Evolutionary conservation across 2,329 filamentous ascomycete species (phyloP).

Genomic region (Nemania sp.): DNA sequence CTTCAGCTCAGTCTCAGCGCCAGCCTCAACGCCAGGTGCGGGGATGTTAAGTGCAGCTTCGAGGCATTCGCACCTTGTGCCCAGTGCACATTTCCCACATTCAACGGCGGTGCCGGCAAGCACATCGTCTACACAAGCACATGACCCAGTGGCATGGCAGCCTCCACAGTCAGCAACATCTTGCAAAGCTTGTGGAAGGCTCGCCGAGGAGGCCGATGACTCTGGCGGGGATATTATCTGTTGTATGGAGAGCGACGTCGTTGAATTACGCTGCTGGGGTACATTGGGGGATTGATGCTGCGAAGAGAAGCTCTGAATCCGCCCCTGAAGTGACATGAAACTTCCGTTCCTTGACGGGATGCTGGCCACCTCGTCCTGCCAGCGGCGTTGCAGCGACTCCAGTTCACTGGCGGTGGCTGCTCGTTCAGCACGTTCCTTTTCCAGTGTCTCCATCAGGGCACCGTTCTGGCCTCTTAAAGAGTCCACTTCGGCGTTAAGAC

Average conservation of each 20-base stretch:
- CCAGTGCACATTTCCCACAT: slow-evolving; percentile 69
- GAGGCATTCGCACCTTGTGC: slow-evolving; percentile 66
- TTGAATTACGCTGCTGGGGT: slow-evolving; percentile 38
- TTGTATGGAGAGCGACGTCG: slow-evolving; percentile 58
- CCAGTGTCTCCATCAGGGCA: slow-evolving; percentile 66
- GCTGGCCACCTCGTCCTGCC: slow-evolving; percentile 32
- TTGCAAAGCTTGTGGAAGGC: slow-evolving; percentile 41
- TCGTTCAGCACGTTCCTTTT: slow-evolving; percentile 58
- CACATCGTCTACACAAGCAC: slow-evolving; percentile 64
- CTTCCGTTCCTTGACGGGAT: slow-evolving; percentile 37
- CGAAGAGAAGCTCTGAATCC: slow-evolving; percentile 30
- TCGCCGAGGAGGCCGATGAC: slow-evolving; percentile 30
- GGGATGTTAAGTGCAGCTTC: slow-evolving; percentile 48
- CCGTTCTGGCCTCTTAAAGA: slow-evolving; percentile 66
- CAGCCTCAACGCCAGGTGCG: slow-evolving; percentile 40
- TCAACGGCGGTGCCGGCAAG: slow-evolving; percentile 59
- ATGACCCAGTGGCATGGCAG: slow-evolving; percentile 57
- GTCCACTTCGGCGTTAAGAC: slow-evolving; percentile 68
- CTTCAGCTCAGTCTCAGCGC: slow-evolving; percentile 51
- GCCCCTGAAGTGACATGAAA: slow-evolving; percentile 33
- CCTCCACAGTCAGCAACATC: slow-evolving; percentile 56
- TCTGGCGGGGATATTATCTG: slow-evolving; percentile 62
- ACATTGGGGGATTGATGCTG: slow-evolving; percentile 36
- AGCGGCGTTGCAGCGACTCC: slow-evolving; percentile 35
- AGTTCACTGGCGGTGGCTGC: slow-evolving; percentile 41